Evolutionary conservation across 2,329 filamentous ascomycete species (phyloP), one percentile per base, ranked within the genome.

Genomic region (Sclerotinia minor): DNA sequence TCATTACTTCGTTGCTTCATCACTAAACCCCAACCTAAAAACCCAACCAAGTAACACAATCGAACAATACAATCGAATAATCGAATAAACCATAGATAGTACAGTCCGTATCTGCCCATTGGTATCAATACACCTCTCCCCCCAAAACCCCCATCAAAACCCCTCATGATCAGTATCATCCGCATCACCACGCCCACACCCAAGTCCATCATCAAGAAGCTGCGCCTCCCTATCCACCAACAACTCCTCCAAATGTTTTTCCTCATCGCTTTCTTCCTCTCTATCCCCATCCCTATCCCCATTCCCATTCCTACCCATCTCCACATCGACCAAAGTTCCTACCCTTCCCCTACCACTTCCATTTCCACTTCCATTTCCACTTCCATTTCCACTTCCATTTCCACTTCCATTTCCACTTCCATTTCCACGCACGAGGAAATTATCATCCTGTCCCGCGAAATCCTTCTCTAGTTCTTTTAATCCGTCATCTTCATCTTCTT

Each of bases 191-290:
- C 19, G 2, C 5, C 29, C 29, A 29, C 29, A 5, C 29, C 29
- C 32, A 35, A 6, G 32, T 3, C 29, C 29, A 21, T 52, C 47
- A 53, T 41, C n/a, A n/a, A n/a, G 45, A 47, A 32, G 52, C 35
- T 19, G 26, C 17, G 8, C 49, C 1, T 17, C 50, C 24, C 45
- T 50, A 59, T 64, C 65, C 24, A 67, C 65, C 50, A 67, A 47
- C 24, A 67, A 55, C 41, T 67, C 65, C 44, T 47, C 57, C 5
- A 67, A 2, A 57, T 64, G 58, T 64, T 67, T 38, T n/a, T 67
- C 65, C 38, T 67, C 58, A 13, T 67, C 65, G 41, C 65, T 67
- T 17, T 61, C 58, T 6, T 67, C 65, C 29, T 44, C 35, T n/a
- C 45, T 45, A 35, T 21, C 17, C 19, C 11, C 15, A 4, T 9